Evolutionary conservation across 306 rosid species (phyloP).

Genomic region (Cicer chorassanicum): DNA sequence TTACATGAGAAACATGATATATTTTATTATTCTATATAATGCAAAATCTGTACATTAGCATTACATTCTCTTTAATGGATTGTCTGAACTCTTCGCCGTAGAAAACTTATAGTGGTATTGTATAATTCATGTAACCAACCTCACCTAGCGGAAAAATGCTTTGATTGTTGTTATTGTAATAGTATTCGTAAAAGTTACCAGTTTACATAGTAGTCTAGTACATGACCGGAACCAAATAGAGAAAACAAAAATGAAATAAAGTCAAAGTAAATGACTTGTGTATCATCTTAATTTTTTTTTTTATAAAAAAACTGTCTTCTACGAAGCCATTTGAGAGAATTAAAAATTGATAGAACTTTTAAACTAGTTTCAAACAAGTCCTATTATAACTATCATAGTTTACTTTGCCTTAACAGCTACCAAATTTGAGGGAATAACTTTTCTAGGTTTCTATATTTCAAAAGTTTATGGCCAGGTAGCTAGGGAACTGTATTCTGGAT

Average conservation of each 20-base stretch:
- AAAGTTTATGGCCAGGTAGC: neutral
- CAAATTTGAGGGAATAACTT: no score
- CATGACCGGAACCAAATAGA: neutral
- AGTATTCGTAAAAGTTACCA: neutral
- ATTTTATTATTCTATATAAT: neutral
- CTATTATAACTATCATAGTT: no score
- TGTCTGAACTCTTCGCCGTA: neutral
- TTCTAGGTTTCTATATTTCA: neutral
- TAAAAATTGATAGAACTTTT: neutral
- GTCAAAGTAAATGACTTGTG: neutral
- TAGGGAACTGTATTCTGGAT: neutral
- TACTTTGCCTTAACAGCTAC: no score
- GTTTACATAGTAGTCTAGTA: neutral
- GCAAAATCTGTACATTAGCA: neutral
- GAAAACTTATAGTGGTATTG: no score
- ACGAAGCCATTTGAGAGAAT: neutral
- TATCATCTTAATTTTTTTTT: neutral
- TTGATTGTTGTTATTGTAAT: neutral
- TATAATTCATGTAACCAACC: neutral
- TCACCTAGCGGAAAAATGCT: neutral
- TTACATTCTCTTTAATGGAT: neutral
- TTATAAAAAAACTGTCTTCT: neutral
- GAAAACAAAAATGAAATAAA: neutral
- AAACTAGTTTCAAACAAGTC: no score
- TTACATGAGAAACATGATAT: neutral